These are phyloP conservation scores for Pseudomassariella vexata DNA, from an alignment of 2,329 filamentous ascomycete species.

Conservation along the genomic window DNA sequence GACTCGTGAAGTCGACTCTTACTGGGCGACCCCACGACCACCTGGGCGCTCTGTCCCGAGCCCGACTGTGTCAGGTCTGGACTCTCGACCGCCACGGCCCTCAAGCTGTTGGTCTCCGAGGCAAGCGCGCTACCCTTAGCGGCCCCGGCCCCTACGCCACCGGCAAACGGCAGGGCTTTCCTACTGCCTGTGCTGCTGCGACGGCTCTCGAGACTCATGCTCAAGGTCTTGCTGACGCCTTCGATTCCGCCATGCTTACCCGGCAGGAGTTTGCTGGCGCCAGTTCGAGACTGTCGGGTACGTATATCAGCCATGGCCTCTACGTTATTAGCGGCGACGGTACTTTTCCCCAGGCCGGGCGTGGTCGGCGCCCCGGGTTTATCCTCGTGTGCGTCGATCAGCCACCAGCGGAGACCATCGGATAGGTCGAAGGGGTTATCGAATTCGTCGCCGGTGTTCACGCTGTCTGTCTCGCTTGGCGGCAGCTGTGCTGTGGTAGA, in stretches of 20 bases:
- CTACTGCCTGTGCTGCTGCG: slow-evolving; percentile 75
- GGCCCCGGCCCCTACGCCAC: slow-evolving; percentile 26
- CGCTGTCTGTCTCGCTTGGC: slow-evolving; percentile 40
- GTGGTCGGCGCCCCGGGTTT: slow-evolving; percentile 89
- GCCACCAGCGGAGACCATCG: slow-evolving; percentile 91
- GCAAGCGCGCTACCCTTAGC: slow-evolving; percentile 47
- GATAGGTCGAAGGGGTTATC: slow-evolving; percentile 97
- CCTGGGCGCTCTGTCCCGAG: too few species aligned
- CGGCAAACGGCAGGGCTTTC: slow-evolving; percentile 58
- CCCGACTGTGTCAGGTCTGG: slow-evolving; percentile 3
- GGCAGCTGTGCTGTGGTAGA: slow-evolving; percentile 33
- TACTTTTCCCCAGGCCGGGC: slow-evolving; percentile 84
- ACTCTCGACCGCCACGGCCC: slow-evolving; percentile 36
- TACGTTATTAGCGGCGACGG: slow-evolving; percentile 80
- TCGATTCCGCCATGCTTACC: slow-evolving; percentile 53
- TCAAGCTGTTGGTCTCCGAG: slow-evolving; percentile 55
- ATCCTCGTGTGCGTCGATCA: slow-evolving; percentile 90
- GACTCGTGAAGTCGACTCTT: too few species aligned
- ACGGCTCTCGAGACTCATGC: slow-evolving; percentile 84
- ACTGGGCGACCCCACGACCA: too few species aligned
- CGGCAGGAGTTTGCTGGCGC: slow-evolving; percentile 29
- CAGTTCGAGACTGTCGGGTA: slow-evolving; percentile 36
- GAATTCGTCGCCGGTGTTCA: slow-evolving; percentile 62
- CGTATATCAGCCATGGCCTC: slow-evolving; percentile 75
- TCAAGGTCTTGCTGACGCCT: slow-evolving; percentile 70